Evolutionary conservation across 148 eudicot genomes (phyloP).

Genomic region (Selenicereus undatus): DNA sequence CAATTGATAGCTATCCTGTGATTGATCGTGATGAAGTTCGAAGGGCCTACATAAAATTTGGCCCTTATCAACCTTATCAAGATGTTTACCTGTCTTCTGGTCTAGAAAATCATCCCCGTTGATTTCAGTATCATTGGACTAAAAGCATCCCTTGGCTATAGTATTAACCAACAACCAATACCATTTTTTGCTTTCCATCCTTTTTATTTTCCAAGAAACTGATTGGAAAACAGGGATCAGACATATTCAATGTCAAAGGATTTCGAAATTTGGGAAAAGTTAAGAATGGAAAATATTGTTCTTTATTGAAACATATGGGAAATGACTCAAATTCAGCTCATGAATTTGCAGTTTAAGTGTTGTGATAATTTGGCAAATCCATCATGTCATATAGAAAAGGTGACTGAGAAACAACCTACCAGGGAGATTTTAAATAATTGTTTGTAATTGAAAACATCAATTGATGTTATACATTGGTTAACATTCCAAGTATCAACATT

Average conservation of each 20-base stretch:
- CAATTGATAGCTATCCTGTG: too few species aligned
- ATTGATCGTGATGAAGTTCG: too few species aligned
- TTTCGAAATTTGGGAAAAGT: background rate
- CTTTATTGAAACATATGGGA: background rate
- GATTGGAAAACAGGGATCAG: background rate
- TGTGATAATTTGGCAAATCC: background rate
- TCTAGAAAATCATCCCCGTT: background rate
- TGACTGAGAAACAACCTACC: background rate
- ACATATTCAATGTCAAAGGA: background rate
- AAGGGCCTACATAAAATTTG: background rate
- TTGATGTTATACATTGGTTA: background rate
- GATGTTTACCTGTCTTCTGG: background rate
- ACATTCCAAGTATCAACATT: background rate
- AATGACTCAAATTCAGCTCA: background rate
- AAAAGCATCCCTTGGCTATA: background rate
- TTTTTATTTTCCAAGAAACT: background rate
- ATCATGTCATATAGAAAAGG: background rate
- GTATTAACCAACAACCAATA: background rate
- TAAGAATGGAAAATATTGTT: background rate
- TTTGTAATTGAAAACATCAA: background rate
- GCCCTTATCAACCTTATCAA: background rate
- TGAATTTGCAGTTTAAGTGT: background rate
- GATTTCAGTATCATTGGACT: background rate
- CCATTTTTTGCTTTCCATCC: too few species aligned
- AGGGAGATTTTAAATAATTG: too few species aligned